phyloP scores from a whole-genome alignment of 169 alveolate genomes.

The Eimeria brunetti region DNA sequence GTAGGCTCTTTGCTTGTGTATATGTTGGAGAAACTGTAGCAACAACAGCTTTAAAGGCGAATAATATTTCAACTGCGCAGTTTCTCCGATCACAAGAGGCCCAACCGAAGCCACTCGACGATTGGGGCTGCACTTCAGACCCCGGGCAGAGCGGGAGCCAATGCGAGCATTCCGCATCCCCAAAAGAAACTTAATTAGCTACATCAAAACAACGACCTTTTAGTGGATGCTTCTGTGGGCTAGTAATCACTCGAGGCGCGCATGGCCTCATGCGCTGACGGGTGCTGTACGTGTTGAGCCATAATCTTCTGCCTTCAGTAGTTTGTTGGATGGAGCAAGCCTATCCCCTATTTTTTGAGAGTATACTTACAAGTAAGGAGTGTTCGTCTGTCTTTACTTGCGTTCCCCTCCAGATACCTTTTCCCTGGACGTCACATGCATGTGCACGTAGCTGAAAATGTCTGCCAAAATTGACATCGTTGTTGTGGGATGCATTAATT shows the following conservation, averaged over 20 bases:
- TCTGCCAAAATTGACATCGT: slow-evolving; percentile 51
- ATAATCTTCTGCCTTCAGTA: background rate
- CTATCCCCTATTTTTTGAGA: background rate
- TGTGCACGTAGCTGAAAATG: slow-evolving; percentile 39
- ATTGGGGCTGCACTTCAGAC: slow-evolving; percentile 5
- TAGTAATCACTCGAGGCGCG: background rate
- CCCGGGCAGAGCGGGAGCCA: background rate
- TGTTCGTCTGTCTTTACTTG: background rate
- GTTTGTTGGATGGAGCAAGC: background rate
- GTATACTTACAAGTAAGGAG: background rate
- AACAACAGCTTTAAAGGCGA: background rate
- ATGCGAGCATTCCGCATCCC: background rate
- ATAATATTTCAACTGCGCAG: background rate
- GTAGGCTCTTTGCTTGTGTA: background rate
- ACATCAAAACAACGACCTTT: background rate
- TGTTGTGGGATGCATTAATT: slow-evolving; percentile 76
- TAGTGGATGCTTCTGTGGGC: background rate
- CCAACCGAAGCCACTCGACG: background rate
- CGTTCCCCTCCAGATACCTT: background rate
- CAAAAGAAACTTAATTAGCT: background rate
- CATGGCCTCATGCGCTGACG: background rate
- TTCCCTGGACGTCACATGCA: background rate
- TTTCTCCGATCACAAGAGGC: background rate
- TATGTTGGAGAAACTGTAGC: background rate
- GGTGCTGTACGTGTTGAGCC: background rate